Conservation (phyloP, 192 early-diverging fungal genomes). For the Oehlia diaphana region DNA sequence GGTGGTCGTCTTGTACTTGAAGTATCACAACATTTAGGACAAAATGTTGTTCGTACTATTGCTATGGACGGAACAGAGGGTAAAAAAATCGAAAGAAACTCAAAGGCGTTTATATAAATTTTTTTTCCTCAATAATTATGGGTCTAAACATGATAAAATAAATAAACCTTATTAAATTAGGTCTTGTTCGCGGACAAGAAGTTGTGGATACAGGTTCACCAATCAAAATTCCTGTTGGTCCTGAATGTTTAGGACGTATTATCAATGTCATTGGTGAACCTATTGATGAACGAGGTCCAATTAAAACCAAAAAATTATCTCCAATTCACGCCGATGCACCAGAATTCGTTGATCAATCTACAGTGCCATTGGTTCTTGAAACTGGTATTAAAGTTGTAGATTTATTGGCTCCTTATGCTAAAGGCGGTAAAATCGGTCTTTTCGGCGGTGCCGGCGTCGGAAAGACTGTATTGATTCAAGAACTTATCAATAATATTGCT, state of each 20-base stretch:
- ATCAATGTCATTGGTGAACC: constrained; percentile 99
- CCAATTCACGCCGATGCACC: constrained; percentile 94
- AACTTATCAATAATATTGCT: constrained; percentile 99
- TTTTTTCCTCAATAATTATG: background rate
- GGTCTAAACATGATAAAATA: background rate
- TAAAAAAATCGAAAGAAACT: constrained; percentile 10
- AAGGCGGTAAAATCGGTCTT: constrained; percentile 98
- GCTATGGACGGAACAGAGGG: constrained; percentile 99
- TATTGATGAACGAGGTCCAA: constrained; percentile 96
- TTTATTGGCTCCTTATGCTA: constrained; percentile 93
- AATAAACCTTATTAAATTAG: background rate
- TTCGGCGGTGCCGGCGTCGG: constrained; percentile 99
- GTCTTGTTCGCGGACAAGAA: constrained; percentile 94
- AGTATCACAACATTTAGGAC: constrained; percentile 96
- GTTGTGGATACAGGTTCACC: constrained; percentile 92
- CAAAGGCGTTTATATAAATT: background rate
- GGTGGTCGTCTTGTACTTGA: constrained; percentile 88
- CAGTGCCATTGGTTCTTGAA: constrained; percentile 90
- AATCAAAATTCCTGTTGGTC: constrained; percentile 90
- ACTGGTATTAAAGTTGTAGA: constrained; percentile 99
- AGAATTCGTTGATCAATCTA: constrained; percentile 94
- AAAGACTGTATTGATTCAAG: constrained; percentile 99
- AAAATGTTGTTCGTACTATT: constrained; percentile 98
- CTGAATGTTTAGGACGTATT: constrained; percentile 95
- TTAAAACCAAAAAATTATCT: constrained; percentile 81